Percentiles rank a stretch among this genome's conserved stretches.
Evolutionary conservation across 495 filamentous ascomycete species (phyloP).

Genomic region (Aspergillus heteromorphus): DNA sequence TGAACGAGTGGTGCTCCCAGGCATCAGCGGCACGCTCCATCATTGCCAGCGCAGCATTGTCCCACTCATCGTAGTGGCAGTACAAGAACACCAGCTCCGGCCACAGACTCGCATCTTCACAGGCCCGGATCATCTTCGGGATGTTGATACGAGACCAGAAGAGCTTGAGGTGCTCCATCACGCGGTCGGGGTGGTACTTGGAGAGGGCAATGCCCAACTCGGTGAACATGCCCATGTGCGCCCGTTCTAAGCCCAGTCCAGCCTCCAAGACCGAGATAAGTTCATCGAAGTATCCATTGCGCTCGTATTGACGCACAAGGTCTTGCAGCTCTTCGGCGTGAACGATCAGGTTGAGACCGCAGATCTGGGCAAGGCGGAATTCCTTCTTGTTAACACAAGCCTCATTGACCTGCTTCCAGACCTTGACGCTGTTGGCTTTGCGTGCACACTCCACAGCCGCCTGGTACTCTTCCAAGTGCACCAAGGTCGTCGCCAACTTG

Average conservation of each 20-base stretch:
- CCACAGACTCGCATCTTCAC: constrained; percentile 95
- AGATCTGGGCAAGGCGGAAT: constrained; percentile 98
- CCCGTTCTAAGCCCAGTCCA: constrained; percentile 88
- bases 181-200: constrained; percentile 92
- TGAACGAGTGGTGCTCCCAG: constrained; percentile 99
- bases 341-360: constrained; percentile 96
- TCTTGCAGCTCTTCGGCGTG: constrained; percentile 94
- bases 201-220: constrained; percentile 90
- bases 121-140: constrained; percentile 93
- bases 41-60: constrained; percentile 97
- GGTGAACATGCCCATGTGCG: constrained; percentile 95
- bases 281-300: constrained; percentile 96
- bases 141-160: constrained; percentile 99
- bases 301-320: constrained; percentile 93
- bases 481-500: constrained; percentile 93
- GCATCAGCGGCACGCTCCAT: constrained; percentile 98
- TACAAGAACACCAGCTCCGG: constrained; percentile 98
- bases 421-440: constrained; percentile 99
- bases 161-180: constrained; percentile 98
- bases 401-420: constrained; percentile 98
- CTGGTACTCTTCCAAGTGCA: constrained; percentile 95
- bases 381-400: constrained; percentile 98
- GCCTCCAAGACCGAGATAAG: constrained; percentile 92
- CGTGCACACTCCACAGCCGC: constrained; percentile 97
- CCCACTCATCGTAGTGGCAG: constrained; percentile 98